Evolutionary conservation across 2,329 filamentous ascomycete genomes (phyloP).

Genomic region (Ilyonectria robusta): DNA sequence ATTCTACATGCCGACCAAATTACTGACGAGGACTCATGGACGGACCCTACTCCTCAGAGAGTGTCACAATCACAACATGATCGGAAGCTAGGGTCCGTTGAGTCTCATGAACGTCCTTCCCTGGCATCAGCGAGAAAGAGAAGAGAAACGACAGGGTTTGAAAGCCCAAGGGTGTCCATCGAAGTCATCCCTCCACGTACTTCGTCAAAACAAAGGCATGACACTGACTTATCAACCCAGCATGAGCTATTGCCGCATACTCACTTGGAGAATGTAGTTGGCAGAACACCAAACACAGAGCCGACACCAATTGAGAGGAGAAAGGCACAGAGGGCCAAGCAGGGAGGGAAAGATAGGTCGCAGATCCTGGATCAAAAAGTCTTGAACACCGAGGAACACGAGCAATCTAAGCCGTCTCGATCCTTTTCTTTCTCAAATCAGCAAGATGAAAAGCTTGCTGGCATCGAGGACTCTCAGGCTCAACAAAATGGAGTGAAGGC

Average conservation of each 20-base stretch:
- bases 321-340: neutral
- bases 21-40: neutral
- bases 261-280: neutral
- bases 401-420: neutral
- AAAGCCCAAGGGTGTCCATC: constrained; percentile 38
- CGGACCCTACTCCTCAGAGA: neutral
- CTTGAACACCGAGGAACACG: neutral
- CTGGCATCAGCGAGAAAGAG: neutral
- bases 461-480: neutral
- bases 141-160: neutral
- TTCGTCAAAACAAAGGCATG: constrained; percentile 43
- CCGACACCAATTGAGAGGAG: neutral
- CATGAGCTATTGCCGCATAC: neutral
- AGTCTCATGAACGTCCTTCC: neutral
- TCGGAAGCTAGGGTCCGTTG: neutral
- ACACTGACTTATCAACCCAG: neutral
- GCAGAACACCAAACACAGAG: neutral
- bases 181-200: constrained; percentile 47
- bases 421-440: constrained; percentile 4
- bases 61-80: neutral
- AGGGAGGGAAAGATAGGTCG: neutral
- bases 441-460: constrained; percentile 1
- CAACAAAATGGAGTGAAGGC: neutral
- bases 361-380: neutral
- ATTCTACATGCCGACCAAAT: neutral